Percentiles rank a stretch among this genome's conserved stretches.
Evolutionary conservation across 2,329 filamentous ascomycete genomes (phyloP).

Genomic region (Fusarium sp.): DNA sequence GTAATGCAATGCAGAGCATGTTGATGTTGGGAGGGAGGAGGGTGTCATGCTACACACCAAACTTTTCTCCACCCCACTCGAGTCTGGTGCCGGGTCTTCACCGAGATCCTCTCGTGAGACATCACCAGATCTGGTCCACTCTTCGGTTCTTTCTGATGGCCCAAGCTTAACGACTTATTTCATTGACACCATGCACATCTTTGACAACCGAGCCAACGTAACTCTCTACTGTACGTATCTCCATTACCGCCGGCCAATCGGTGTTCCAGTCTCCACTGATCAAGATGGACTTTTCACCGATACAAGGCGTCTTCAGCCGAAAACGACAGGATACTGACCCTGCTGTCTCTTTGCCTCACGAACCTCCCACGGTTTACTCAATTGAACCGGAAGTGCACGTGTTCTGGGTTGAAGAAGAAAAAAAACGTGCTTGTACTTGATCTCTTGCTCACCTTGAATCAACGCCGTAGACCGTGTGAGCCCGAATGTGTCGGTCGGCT

Average conservation of each 20-base stretch:
- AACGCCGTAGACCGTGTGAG: no score
- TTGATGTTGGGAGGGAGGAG: background rate
- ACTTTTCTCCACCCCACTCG: constrained; percentile 10
- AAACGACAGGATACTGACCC: background rate
- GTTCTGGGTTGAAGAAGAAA: background rate
- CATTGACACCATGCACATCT: background rate
- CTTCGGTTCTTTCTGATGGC: constrained; percentile 17
- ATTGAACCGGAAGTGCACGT: background rate
- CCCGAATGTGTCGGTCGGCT: background rate
- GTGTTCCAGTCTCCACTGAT: constrained; percentile 10
- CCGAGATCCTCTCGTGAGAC: constrained; percentile 43
- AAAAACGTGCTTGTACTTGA: background rate
- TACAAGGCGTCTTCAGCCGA: constrained; percentile 37
- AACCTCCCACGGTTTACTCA: background rate
- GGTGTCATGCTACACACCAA: constrained; percentile 25
- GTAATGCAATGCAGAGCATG: background rate
- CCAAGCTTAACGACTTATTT: constrained; percentile 17
- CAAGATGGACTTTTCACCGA: constrained; percentile 33
- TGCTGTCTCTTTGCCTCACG: background rate
- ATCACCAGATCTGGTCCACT: constrained; percentile 39
- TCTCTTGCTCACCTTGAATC: background rate
- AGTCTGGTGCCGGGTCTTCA: constrained; percentile 38
- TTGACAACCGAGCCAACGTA: constrained; percentile 19
- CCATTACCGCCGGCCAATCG: constrained; percentile 10
- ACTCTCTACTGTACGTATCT: background rate